A percentile compares a stretch with the other conserved stretches of the same genome.
Conservation (phyloP, 2,329 filamentous ascomycete genomes). For the Grosmannia serpens region DNA sequence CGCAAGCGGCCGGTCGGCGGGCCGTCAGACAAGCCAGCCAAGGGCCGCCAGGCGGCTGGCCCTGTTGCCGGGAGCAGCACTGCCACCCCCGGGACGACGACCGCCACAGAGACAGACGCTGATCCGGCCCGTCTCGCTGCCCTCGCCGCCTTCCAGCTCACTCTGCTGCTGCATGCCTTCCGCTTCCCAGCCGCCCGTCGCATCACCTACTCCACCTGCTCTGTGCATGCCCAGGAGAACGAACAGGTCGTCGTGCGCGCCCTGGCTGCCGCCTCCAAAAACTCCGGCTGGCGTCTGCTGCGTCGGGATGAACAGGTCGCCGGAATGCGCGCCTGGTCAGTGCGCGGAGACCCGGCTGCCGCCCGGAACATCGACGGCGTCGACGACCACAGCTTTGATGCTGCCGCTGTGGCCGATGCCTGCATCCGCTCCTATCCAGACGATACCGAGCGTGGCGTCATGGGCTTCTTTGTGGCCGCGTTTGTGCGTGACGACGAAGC, state of each 20-base stretch:
- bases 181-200: conserved; percentile 61
- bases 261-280: conserved; percentile 52
- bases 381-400: not conserved
- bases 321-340: conserved; percentile 65
- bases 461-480: conserved; percentile 91
- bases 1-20: conserved; percentile 24
- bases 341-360: conserved; percentile 42
- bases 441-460: conserved; percentile 63
- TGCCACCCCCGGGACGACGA: too few species aligned
- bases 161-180: conserved; percentile 74
- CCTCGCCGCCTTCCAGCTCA: conserved; percentile 71
- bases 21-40: not conserved
- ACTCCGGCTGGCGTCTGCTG: conserved; percentile 68
- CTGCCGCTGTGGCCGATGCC: conserved; percentile 46
- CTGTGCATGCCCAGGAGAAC: conserved; percentile 77
- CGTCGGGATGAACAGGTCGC: conserved; percentile 58
- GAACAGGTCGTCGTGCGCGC: conserved; percentile 70
- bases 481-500: conserved; percentile 51
- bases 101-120: conserved; percentile 24
- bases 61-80: too few species aligned
- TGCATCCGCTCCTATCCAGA: conserved; percentile 76
- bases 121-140: conserved; percentile 58
- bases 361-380: not conserved
- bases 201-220: conserved; percentile 92
- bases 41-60: too few species aligned